phyloP scores from a whole-genome alignment of 805 yeast species.

The Grigorovia yakushimaensis region DNA sequence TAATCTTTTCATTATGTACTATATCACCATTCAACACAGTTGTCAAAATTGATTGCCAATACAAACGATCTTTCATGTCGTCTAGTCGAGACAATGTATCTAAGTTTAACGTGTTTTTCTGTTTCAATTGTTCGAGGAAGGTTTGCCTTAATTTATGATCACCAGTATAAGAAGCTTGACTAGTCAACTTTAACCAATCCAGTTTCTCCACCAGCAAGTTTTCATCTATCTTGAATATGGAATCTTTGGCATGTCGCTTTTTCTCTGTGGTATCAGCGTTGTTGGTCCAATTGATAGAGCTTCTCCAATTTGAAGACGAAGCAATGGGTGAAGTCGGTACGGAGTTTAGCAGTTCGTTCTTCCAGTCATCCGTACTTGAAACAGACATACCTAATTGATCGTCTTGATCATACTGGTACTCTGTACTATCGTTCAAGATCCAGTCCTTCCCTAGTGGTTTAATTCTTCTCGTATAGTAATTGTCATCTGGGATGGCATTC shows the following conservation, averaged over 20 bases:
- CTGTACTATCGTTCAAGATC: too few relatives aligned
- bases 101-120: background rate
- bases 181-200: conserved; percentile 17
- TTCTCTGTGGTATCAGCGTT: too few relatives aligned
- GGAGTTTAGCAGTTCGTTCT: too few relatives aligned
- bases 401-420: too few relatives aligned
- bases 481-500: conserved; percentile 58
- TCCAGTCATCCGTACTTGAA: too few relatives aligned
- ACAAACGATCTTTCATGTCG: conserved; percentile 61
- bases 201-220: conserved; percentile 18
- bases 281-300: too few relatives aligned
- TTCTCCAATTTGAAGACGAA: too few relatives aligned
- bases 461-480: conserved; percentile 62
- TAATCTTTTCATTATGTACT: conserved; percentile 79
- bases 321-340: too few relatives aligned
- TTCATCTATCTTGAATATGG: conserved; percentile 20
- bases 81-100: conserved; percentile 24
- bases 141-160: background rate
- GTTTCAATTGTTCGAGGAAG: background rate
- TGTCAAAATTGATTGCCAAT: conserved; percentile 92
- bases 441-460: conserved; percentile 30
- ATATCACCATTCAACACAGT: conserved; percentile 93
- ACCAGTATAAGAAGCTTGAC: conserved; percentile 8
- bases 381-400: too few relatives aligned
- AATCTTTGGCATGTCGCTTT: too few relatives aligned